Base-by-base conservation (phyloP, 257 asterid species). In the Solanum megistacrolobum region DNA sequence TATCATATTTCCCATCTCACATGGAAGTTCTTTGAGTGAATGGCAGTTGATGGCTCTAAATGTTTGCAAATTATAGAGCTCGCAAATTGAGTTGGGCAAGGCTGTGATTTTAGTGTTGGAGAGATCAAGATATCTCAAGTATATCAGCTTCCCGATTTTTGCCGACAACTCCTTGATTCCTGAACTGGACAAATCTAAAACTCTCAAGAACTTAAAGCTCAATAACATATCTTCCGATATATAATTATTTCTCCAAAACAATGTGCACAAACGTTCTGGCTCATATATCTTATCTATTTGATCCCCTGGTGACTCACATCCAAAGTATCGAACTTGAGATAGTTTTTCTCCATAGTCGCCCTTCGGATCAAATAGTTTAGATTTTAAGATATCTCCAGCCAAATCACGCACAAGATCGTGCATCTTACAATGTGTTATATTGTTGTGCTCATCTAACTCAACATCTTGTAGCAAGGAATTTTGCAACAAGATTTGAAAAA, bases 341-440 rank as follows among this genome's bases (percentile, higher is more conserved):
- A n/a, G 60, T 12, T 76, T 21, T 36, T 76, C 83, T 76, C 60
- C 35, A 0, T 5, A 8, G 1, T 0, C 0, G 0, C 12, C 5
- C 52, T 74, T 36, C 6, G 9, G 10, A 39, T 76, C 35, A 76
- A 36, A 11, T 36, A 75, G 55, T 58, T n/a, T 39, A 21, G 76
- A 84, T 34, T 31, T 85, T 1, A 87, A 62, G 9, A 75, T 41
- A 41, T 62, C 78, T 71, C 31, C 68, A 20, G 90, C 89, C 69
- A 89, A 14, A 65, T 89, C 88, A 43, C 89, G 92, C 78, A 91
- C 92, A n/a, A 89, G 84, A 88, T 88, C 91, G 14, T 91, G 91
- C 91, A 91, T 87, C 89, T 88, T 89, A 74, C 81, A 89, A 2
- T 31, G 4, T 10, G 3, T 75, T 21, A 86, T 34, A 25, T 75